Conservation (phyloP, 768 basidiomycete species). For the Mycena crocata region DNA sequence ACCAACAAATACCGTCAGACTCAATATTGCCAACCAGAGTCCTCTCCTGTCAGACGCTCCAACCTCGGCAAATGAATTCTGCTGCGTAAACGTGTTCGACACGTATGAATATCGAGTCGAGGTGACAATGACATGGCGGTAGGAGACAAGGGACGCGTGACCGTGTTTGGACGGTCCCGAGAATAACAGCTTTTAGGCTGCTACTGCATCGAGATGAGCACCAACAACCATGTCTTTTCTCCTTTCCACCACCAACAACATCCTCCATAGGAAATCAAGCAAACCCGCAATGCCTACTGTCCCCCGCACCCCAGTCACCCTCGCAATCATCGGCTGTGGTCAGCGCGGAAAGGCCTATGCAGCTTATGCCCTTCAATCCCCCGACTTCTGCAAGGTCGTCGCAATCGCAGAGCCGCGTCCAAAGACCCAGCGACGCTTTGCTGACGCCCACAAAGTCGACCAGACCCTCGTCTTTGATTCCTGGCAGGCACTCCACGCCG, state of each 20-base stretch:
- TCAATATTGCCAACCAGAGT: too few species aligned
- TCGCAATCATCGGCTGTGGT: constrained; percentile 87
- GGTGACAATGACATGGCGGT: too few species aligned
- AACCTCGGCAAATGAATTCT: too few species aligned
- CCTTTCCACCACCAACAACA: constrained; percentile 34
- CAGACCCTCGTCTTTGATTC: constrained; percentile 74
- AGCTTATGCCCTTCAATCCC: constrained; percentile 67
- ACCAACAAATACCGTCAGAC: too few species aligned
- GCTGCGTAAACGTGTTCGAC: too few species aligned
- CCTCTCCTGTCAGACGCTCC: too few species aligned
- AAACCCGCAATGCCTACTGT: constrained; percentile 15
- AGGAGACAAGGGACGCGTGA: neutral
- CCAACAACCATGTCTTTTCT: constrained; percentile 27
- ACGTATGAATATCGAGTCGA: too few species aligned
- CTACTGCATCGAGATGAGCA: constrained; percentile 3
- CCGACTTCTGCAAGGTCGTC: constrained; percentile 78
- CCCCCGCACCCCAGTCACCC: constrained; percentile 61
- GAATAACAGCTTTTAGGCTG: neutral
- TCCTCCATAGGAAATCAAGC: constrained; percentile 26
- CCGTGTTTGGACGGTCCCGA: neutral
- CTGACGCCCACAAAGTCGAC: constrained; percentile 68
- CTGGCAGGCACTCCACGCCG: constrained; percentile 77
- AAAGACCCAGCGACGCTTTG: constrained; percentile 70
- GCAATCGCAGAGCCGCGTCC: constrained; percentile 88
- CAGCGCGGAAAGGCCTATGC: constrained; percentile 83